A percentile compares a stretch with the other conserved stretches of the same genome.
Evolutionary conservation across 139 green algal species (phyloP).

Genomic region (Volvox reticuliferus): DNA sequence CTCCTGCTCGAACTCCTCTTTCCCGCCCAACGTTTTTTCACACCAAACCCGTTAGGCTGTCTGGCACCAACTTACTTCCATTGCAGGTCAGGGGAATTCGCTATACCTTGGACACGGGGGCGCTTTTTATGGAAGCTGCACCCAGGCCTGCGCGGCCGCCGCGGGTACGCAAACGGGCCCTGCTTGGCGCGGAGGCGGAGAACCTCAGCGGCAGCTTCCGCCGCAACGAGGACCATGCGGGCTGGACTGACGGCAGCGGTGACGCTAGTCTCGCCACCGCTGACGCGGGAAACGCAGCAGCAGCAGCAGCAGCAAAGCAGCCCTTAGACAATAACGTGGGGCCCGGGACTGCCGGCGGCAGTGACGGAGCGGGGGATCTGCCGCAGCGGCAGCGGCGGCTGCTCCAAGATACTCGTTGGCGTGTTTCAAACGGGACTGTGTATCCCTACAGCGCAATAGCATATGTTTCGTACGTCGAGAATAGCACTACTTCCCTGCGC

Average conservation of each 20-base stretch:
- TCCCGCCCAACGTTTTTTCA: no score
- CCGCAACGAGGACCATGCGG: neutral
- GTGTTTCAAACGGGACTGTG: neutral
- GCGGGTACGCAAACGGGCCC: neutral
- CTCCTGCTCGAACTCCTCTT: no score
- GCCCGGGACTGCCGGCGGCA: no score
- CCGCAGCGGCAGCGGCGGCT: neutral
- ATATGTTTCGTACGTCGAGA: neutral
- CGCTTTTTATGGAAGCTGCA: conserved; percentile 7
- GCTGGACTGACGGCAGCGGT: neutral
- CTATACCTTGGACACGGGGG: neutral
- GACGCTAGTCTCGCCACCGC: neutral
- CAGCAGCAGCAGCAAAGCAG: neutral
- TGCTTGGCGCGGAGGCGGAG: neutral
- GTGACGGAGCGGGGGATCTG: no score
- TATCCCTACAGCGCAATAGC: neutral
- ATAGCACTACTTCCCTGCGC: neutral
- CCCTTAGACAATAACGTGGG: neutral
- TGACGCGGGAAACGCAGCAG: neutral
- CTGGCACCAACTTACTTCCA: neutral
- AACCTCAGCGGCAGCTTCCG: no score
- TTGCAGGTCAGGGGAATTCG: conserved; percentile 1
- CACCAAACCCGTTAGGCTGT: neutral
- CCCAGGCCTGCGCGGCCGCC: neutral
- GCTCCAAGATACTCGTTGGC: conserved; percentile 14